Conservation (phyloP, 805 yeast genomes). For the Metschnikowia lunata region DNA sequence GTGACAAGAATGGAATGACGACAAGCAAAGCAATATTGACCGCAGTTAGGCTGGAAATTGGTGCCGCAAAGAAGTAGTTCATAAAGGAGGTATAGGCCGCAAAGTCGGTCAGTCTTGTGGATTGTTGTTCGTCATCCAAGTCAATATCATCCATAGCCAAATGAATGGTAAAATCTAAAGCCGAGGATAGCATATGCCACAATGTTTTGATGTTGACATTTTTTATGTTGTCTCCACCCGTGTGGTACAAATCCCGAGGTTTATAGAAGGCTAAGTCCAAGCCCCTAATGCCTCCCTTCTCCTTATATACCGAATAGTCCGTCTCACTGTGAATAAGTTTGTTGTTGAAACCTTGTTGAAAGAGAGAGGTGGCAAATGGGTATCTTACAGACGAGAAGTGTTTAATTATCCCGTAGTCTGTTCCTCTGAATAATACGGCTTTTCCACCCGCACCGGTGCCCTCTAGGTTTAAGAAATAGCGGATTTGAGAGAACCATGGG, state of each 20-base stretch:
- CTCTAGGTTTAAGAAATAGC: slow-evolving; percentile 74
- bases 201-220: slow-evolving; percentile 63
- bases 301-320: slow-evolving; percentile 70
- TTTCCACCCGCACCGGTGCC: slow-evolving; percentile 93
- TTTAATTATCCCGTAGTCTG: slow-evolving; percentile 67
- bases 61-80: slow-evolving; percentile 54
- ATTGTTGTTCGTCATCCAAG: slow-evolving; percentile 21
- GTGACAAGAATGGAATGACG: slow-evolving; percentile 49
- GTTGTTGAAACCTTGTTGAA: slow-evolving; percentile 79
- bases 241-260: slow-evolving; percentile 82
- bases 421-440: slow-evolving; percentile 77
- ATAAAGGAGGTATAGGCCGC: slow-evolving; percentile 66
- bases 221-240: slow-evolving; percentile 63
- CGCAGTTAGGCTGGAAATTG: slow-evolving; percentile 47
- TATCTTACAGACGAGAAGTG: slow-evolving; percentile 50
- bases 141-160: slow-evolving; percentile 34
- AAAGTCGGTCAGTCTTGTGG: slow-evolving; percentile 23
- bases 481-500: slow-evolving; percentile 61
- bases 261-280: slow-evolving; percentile 85
- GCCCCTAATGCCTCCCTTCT: slow-evolving; percentile 67
- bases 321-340: slow-evolving; percentile 76
- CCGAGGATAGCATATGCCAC: slow-evolving; percentile 78
- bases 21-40: slow-evolving; percentile 50
- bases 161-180: slow-evolving; percentile 54
- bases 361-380: slow-evolving; percentile 77